Conservation (phyloP, 1,139 yeast genomes). For the Blastobotrys illinoisensis region DNA sequence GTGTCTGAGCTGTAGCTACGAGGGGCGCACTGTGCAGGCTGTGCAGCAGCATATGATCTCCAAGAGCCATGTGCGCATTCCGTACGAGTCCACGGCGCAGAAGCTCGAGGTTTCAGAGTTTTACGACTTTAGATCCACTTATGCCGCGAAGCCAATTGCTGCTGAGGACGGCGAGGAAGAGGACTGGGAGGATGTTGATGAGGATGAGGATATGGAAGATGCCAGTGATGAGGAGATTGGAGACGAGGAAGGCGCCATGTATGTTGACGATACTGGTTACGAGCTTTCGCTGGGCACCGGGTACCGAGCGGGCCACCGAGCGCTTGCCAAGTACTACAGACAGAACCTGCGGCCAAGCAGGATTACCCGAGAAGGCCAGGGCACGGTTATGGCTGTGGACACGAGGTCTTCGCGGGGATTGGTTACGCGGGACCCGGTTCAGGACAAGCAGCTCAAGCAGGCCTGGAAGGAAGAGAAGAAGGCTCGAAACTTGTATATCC, state of each 20-base stretch:
- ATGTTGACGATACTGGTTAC: constrained; percentile 55
- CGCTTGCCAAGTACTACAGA: constrained; percentile 78
- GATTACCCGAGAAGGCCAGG: constrained; percentile 79
- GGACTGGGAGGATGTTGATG: constrained; percentile 40
- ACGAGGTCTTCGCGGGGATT: constrained; percentile 58
- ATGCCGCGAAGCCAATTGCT: constrained; percentile 32
- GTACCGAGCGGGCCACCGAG: constrained; percentile 81
- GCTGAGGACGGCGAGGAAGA: constrained; percentile 39
- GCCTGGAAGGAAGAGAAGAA: constrained; percentile 69
- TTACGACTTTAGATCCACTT: constrained; percentile 76
- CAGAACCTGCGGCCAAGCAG: constrained; percentile 76
- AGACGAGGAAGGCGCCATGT: constrained; percentile 37
- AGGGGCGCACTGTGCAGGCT: constrained; percentile 77
- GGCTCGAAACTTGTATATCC: constrained; percentile 63
- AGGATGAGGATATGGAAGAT: constrained; percentile 35
- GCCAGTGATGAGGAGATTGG: constrained; percentile 47
- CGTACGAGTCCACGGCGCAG: constrained; percentile 81
- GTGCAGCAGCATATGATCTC: constrained; percentile 85
- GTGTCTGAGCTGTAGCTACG: constrained; percentile 78
- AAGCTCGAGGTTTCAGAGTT: constrained; percentile 74
- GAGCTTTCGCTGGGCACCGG: constrained; percentile 87
- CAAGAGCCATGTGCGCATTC: constrained; percentile 83
- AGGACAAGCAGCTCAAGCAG: constrained; percentile 60
- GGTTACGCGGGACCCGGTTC: constrained; percentile 39
- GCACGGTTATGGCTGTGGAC: constrained; percentile 91